Conservation (phyloP, 164 flowering plant genomes). For the Saururus chinensis region DNA sequence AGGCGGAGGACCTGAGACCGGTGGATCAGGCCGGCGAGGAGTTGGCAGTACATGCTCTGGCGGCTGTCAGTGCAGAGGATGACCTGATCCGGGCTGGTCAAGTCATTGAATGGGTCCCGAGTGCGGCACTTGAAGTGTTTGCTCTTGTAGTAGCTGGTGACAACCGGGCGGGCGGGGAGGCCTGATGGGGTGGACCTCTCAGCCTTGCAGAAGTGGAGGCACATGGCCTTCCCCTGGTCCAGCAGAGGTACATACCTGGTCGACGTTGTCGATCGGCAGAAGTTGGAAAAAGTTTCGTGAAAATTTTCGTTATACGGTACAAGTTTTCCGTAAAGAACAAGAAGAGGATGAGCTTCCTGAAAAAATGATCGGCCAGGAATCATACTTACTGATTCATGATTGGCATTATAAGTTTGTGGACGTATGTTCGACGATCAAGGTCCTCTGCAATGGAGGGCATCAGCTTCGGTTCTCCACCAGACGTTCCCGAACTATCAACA, state of each 20-base stretch:
- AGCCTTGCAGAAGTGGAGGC: constrained; percentile 51
- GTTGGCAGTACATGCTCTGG: constrained; percentile 89
- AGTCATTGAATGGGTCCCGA: constrained; percentile 45
- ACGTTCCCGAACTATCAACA: constrained; percentile 72
- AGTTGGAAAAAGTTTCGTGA: not conserved
- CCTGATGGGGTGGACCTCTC: constrained; percentile 63
- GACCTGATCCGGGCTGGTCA: constrained; percentile 63
- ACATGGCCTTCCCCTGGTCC: constrained; percentile 82
- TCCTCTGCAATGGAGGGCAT: constrained; percentile 81
- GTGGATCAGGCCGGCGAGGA: constrained; percentile 59
- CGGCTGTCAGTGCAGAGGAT: constrained; percentile 54
- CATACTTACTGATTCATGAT: constrained; percentile 53
- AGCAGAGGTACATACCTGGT: constrained; percentile 57
- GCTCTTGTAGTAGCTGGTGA: constrained; percentile 87
- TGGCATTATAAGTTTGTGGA: constrained; percentile 72
- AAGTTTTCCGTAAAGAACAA: no score
- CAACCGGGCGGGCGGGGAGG: constrained; percentile 59
- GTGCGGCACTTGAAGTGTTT: constrained; percentile 59
- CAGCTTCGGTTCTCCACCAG: constrained; percentile 76
- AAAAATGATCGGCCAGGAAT: no score
- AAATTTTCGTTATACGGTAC: not conserved
- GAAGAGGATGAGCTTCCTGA: no score
- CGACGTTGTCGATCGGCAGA: not conserved
- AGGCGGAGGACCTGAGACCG: constrained; percentile 59
- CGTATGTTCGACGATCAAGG: constrained; percentile 60